Evolutionary conservation across 805 yeast genomes (phyloP).

Genomic region (Nakazawaea populi): DNA sequence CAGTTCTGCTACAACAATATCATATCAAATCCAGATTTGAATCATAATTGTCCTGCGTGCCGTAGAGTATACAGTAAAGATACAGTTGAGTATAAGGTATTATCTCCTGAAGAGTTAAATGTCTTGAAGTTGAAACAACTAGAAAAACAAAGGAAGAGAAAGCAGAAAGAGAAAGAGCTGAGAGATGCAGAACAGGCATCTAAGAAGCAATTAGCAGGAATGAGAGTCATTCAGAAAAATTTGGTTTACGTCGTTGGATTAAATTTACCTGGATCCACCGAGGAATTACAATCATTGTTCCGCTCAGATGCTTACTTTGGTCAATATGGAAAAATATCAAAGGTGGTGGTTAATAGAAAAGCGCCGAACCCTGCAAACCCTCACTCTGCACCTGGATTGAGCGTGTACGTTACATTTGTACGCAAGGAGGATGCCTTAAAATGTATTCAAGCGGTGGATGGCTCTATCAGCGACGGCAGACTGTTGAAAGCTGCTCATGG

Average conservation of each 20-base stretch:
- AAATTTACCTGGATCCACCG: slow-evolving; percentile 82
- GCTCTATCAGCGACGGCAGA: slow-evolving; percentile 88
- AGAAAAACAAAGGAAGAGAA: slow-evolving; percentile 74
- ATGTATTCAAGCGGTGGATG: slow-evolving; percentile 90
- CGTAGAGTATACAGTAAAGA: slow-evolving; percentile 92
- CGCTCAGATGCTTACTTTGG: slow-evolving; percentile 94
- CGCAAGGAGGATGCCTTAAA: slow-evolving; percentile 91
- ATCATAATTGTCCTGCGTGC: slow-evolving; percentile 97
- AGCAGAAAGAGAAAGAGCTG: slow-evolving; percentile 84
- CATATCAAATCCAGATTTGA: slow-evolving; percentile 89
- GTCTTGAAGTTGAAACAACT: slow-evolving; percentile 75
- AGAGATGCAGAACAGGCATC: slow-evolving; percentile 81
- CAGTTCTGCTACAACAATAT: slow-evolving; percentile 98
- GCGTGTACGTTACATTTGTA: slow-evolving; percentile 92
- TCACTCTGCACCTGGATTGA: slow-evolving; percentile 70
- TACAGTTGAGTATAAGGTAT: slow-evolving; percentile 76
- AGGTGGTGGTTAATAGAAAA: slow-evolving; percentile 86
- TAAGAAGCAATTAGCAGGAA: slow-evolving; percentile 90
- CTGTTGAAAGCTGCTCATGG: slow-evolving; percentile 94
- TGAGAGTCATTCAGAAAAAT: slow-evolving; percentile 97
- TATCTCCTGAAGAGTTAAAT: slow-evolving; percentile 84
- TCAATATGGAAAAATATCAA: slow-evolving; percentile 94
- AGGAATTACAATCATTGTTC: slow-evolving; percentile 74
- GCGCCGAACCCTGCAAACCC: slow-evolving; percentile 38
- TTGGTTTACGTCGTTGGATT: slow-evolving; percentile 94